Percentiles rank a stretch among this genome's conserved stretches.
Evolutionary conservation across 139 green algal species (phyloP).

Genomic region (Chlamydomonas sp.): DNA sequence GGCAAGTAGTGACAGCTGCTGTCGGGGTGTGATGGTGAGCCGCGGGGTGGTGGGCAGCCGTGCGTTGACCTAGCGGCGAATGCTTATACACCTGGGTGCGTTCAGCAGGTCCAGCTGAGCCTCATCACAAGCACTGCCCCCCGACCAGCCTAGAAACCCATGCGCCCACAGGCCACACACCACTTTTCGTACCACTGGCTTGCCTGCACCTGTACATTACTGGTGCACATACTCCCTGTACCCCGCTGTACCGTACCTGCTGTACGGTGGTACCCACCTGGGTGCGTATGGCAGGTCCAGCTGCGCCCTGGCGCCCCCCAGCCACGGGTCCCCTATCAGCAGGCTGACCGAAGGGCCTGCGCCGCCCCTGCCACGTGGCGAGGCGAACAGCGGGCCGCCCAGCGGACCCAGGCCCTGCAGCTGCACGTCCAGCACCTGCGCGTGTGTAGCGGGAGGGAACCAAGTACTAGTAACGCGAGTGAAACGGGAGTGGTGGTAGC

Average conservation of each 20-base stretch:
- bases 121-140: not conserved
- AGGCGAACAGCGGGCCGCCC: not conserved
- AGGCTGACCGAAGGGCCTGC: conserved; percentile 50
- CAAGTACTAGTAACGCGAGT: too few species aligned
- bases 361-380: not conserved
- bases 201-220: too few species aligned
- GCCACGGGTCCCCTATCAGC: conserved; percentile 77
- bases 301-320: conserved; percentile 66
- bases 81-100: too few species aligned
- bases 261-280: not conserved
- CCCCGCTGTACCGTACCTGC: too few species aligned
- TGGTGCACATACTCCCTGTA: too few species aligned
- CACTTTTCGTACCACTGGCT: too few species aligned
- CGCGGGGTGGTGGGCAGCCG: too few species aligned
- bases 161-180: not conserved
- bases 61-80: too few species aligned
- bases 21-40: too few species aligned
- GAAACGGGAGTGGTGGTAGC: too few species aligned
- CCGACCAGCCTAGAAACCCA: not conserved
- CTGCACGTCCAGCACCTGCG: conserved; percentile 60
- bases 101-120: too few species aligned
- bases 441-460: not conserved
- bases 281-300: conserved; percentile 73
- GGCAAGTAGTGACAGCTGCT: too few species aligned
- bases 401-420: conserved; percentile 7